Base-by-base conservation (phyloP, 306 rosid species). In the Senna tora region DNA sequence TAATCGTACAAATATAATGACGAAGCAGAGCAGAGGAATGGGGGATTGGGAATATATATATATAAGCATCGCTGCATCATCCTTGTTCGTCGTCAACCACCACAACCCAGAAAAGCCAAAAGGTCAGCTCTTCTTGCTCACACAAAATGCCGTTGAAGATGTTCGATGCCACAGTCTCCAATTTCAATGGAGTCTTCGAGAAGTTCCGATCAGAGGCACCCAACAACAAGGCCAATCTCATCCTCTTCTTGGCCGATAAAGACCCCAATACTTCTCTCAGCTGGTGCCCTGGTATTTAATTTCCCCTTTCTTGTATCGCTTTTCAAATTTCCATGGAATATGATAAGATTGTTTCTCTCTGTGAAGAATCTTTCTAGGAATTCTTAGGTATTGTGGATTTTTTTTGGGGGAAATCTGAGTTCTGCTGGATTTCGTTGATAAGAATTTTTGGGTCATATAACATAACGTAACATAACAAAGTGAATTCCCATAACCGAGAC, bases 261-360 rank as follows among this genome's bases (percentile, higher is more conserved):
- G 94, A 91, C 49, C 96, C 97, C 67, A 77, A 88, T 17, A 93
- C 98, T 67, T 84, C 89, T 83, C 90, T 78, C 71, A 87, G 98
- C 82, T 90, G 98, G 93, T 93, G 97, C 75, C 96, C 98, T 41
- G 96, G 98, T 89, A 60, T 2, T 49, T n/a, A n/a, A n/a, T n/a
- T 12, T 19, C 1, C 1, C 17, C 25, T 33, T 65, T 39, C 53
- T 71, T 45, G 2, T 5, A 16, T 60, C 11, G 32, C 41, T 51
- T 33, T 5, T 39, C 3, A 5, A 59, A 10, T 56, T 25, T 58
- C 28, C 12, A 12, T 45, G 4, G 0, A 45, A 5, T 7, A 58
- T 9, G 7, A 20, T 32, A 58, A 10, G 7, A 20, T 32, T 45
- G 20, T 34, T 42, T 22, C 41, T 56, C 41, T 39, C 0, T 42